These are phyloP conservation scores for Cladosporium sp. DNA, from an alignment of 2,329 filamentous ascomycete species.

Conservation along the genomic window DNA sequence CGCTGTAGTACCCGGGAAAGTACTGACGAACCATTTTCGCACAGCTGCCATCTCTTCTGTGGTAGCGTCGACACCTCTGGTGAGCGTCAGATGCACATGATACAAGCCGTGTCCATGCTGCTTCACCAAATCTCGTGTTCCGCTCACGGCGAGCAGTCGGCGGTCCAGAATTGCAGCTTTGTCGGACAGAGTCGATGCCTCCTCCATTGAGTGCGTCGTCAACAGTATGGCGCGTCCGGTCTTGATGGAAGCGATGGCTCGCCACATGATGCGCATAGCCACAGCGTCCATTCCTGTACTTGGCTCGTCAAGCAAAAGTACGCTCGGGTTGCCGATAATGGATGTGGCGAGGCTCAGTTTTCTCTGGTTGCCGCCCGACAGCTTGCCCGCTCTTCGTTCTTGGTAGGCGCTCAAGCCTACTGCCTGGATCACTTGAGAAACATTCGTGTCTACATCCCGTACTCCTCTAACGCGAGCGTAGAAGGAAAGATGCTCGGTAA, in stretches of 20 bases:
- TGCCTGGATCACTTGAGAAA: conserved; percentile 69
- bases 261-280: conserved; percentile 87
- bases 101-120: conserved; percentile 68
- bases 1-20: conserved; percentile 65
- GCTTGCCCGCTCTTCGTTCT: conserved; percentile 70
- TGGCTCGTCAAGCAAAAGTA: conserved; percentile 83
- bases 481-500: conserved; percentile 78
- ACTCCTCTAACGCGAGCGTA: conserved; percentile 82
- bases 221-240: conserved; percentile 77
- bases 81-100: conserved; percentile 76
- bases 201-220: conserved; percentile 94
- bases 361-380: conserved; percentile 86
- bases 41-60: conserved; percentile 66
- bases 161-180: conserved; percentile 80
- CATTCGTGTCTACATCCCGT: conserved; percentile 70
- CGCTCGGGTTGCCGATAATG: conserved; percentile 83
- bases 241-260: conserved; percentile 70
- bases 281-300: conserved; percentile 84
- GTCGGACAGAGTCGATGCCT: conserved; percentile 80
- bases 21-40: conserved; percentile 62
- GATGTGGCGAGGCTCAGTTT: conserved; percentile 86
- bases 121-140: conserved; percentile 67
- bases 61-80: conserved; percentile 69
- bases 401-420: conserved; percentile 72
- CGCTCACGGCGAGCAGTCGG: conserved; percentile 79